Evolutionary conservation across 2,329 filamentous ascomycete genomes (phyloP), one percentile per base, ranked within the genome.

Genomic region (Talaromyces marneffei): DNA sequence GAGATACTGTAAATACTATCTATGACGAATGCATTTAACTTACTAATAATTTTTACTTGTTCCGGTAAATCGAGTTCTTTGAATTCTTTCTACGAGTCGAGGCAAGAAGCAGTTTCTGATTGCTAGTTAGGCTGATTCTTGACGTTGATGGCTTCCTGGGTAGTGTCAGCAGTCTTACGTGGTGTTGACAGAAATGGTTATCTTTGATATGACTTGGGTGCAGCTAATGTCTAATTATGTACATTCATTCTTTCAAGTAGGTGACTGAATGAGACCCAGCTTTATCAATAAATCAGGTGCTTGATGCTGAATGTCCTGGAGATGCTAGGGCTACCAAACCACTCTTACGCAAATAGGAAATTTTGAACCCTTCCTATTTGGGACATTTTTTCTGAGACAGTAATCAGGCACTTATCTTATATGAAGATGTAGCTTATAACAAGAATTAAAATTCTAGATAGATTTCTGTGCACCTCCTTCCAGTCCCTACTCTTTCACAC

Each of bases 311-410:
- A n/a, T n/a, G n/a, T n/a, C n/a, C n/a, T n/a, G 48, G 29, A 31
- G 52, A 29, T 55, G 52, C 29, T 33, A 52, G 18, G 12, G 31
- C 44, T 57, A 23, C 3, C n/a, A n/a, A 39, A 50, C 16, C 23
- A 50, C 20, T 39, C 57, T 59, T 59, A 59, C 57, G 57, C 57
- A 59, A 59, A 53, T 53, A 59, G 57, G 57, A 53, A 59, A 53
- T 53, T 53, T 53, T 35, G 8, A 20, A 16, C 42, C 46, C 31
- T 59, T 53, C 57, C 57, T 59, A 53, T 44, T 53, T 53, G n/a
- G 35, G 57, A 42, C 44, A 58, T 33, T 40, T 25, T n/a, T 20
- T 23, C 12, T 27, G 9, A 20, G 10, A 23, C n/a, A n/a, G n/a
- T n/a, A n/a, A n/a, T n/a, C n/a, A n/a, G n/a, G n/a, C n/a, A n/a